These are phyloP conservation scores for Xerocomellus dryophilus DNA, from an alignment of 768 basidiomycete genomes.

Conservation along the genomic window DNA sequence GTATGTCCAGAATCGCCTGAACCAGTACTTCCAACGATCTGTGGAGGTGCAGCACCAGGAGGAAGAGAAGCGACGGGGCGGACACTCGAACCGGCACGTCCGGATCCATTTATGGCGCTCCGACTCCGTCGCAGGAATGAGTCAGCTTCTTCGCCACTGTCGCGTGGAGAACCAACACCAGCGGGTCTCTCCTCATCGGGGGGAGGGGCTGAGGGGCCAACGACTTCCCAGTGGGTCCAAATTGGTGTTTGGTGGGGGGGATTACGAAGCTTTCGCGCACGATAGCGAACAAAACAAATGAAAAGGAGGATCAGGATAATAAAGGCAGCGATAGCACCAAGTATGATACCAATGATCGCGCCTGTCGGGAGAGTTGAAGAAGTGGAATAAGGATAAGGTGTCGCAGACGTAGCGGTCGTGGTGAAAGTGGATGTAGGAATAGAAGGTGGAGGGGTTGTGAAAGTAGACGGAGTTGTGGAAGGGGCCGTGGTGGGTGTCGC, in stretches of 20 bases:
- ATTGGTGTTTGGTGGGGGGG: conserved; percentile 28
- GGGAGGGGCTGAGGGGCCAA: conserved; percentile 28
- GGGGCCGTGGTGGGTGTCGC: conserved; percentile 22
- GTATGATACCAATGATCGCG: conserved; percentile 35
- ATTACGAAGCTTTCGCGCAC: conserved; percentile 17
- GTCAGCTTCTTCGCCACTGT: conserved; percentile 68
- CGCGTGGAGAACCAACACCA: conserved; percentile 67
- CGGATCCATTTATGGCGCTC: conserved; percentile 17
- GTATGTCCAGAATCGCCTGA: conserved; percentile 39
- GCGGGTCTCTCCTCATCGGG: conserved; percentile 35
- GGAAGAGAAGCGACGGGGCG: conserved; percentile 30
- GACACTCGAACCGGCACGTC: conserved; percentile 10
- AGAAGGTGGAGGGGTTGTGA: conserved; percentile 27
- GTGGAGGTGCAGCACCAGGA: conserved; percentile 33
- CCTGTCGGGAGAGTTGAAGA: conserved; percentile 33
- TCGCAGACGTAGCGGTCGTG: conserved; percentile 26
- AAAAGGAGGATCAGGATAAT: conserved; percentile 53
- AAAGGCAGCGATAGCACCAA: conserved; percentile 53
- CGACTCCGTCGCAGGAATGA: conserved; percentile 52
- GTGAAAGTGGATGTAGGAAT: conserved; percentile 27
- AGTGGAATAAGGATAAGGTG: conserved; percentile 23
- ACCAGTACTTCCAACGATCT: conserved; percentile 38
- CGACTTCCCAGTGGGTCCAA: conserved; percentile 46
- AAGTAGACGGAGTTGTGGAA: conserved; percentile 27
- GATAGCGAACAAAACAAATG: conserved; percentile 34